These are phyloP conservation scores for Populus tomentosa DNA, from an alignment of 441 rosid species.

Conservation along the genomic window DNA sequence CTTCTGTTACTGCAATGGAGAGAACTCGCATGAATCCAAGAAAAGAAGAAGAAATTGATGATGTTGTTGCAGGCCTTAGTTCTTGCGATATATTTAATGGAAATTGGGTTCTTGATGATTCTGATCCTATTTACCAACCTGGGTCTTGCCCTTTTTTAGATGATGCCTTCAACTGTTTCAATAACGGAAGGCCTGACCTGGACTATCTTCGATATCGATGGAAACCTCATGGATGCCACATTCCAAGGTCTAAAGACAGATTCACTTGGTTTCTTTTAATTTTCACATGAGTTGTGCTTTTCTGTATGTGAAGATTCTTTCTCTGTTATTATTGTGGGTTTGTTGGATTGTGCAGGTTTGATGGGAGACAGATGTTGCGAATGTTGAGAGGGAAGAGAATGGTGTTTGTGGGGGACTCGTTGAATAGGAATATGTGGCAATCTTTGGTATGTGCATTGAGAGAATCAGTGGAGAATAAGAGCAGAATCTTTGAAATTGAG, in stretches of 20 bases:
- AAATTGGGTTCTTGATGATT: slow-evolving; percentile 53
- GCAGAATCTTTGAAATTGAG: slow-evolving; percentile 50
- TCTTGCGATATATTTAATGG: slow-evolving; percentile 67
- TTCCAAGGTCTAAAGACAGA: slow-evolving; percentile 49
- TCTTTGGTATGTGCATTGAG: slow-evolving; percentile 63
- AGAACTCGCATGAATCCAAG: slow-evolving; percentile 20
- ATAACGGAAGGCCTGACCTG: slow-evolving; percentile 58
- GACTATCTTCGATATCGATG: slow-evolving; percentile 49
- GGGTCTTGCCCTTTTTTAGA: slow-evolving; percentile 35
- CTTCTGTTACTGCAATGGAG: slow-evolving; percentile 32
- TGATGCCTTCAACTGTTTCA: slow-evolving; percentile 59
- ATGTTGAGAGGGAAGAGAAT: slow-evolving; percentile 53
- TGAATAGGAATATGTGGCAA: slow-evolving; percentile 84
- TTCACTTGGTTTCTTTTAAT: not conserved
- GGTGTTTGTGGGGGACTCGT: slow-evolving; percentile 70
- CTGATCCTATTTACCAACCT: slow-evolving; percentile 44
- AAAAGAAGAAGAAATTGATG: slow-evolving; percentile 17
- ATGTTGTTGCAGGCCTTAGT: slow-evolving; percentile 18
- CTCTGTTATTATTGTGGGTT: not conserved
- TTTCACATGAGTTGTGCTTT: slow-evolving; percentile 11
- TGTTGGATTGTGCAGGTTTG: slow-evolving; percentile 35
- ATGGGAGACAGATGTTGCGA: slow-evolving; percentile 57
- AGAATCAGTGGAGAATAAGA: slow-evolving; percentile 46
- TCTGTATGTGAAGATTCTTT: not conserved
- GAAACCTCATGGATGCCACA: slow-evolving; percentile 61